Conservation (phyloP, 1,284 basidiomycete species). For the Rhizoctonia solani region DNA sequence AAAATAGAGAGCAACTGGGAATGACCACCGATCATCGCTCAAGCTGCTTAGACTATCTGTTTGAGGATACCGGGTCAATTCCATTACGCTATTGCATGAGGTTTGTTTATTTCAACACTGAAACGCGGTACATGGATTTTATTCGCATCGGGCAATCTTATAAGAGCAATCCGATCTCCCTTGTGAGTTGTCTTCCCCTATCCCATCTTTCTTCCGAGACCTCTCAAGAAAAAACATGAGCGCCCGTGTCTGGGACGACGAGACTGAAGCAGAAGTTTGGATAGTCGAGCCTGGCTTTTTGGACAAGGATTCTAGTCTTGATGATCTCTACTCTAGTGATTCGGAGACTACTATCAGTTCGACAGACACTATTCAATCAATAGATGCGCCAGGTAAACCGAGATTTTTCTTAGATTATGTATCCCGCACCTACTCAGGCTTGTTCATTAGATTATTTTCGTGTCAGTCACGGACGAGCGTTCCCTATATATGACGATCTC, state of each 20-base stretch:
- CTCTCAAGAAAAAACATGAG: background rate
- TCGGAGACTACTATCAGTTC: slow-evolving; percentile 1
- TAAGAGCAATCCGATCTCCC: too few relatives aligned
- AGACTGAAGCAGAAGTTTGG: slow-evolving; percentile 6
- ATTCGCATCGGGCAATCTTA: too few relatives aligned
- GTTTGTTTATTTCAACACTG: too few relatives aligned
- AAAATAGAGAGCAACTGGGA: too few relatives aligned
- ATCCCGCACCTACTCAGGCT: background rate
- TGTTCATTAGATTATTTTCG: slow-evolving; percentile 35
- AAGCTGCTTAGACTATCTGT: too few relatives aligned
- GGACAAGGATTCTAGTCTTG: background rate
- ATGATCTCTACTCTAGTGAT: background rate
- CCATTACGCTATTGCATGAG: too few relatives aligned
- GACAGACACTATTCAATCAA: background rate
- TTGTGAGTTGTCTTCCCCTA: too few relatives aligned
- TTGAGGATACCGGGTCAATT: too few relatives aligned
- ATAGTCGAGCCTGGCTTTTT: background rate
- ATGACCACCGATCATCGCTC: too few relatives aligned
- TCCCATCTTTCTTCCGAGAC: too few relatives aligned
- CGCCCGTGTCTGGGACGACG: background rate
- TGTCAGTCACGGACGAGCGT: slow-evolving; percentile 34
- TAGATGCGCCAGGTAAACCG: background rate
- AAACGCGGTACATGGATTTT: too few relatives aligned
- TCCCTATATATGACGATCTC: slow-evolving; percentile 33
- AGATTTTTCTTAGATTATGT: background rate